These are phyloP conservation scores for Dalbergia oliveri DNA, from an alignment of 306 rosid species.

Conservation along the genomic window DNA sequence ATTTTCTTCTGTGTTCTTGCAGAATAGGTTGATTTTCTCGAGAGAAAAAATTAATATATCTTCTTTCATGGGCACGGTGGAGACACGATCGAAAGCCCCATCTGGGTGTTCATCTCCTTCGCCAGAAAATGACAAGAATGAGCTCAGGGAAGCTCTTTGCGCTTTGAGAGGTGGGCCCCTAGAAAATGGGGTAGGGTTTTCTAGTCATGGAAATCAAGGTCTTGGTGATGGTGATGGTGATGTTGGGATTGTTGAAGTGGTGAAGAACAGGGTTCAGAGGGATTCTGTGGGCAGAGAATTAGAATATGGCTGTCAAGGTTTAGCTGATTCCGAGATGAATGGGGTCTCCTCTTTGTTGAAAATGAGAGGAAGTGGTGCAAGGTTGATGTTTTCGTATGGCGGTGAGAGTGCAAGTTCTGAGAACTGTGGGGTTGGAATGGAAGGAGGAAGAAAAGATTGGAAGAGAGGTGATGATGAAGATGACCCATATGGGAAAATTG, in stretches of 20 bases:
- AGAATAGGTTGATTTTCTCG: conserved; percentile 49
- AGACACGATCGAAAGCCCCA: conserved; percentile 59
- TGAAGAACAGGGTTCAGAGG: conserved; percentile 35
- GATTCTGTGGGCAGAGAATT: conserved; percentile 30
- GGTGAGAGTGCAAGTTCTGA: conserved; percentile 41
- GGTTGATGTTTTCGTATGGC: conserved; percentile 9
- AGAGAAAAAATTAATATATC: not conserved
- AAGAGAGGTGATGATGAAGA: conserved; percentile 42
- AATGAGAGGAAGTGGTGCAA: conserved; percentile 53
- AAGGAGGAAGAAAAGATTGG: conserved; percentile 22
- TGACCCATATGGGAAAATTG: conserved; percentile 39
- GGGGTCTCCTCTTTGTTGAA: conserved; percentile 62
- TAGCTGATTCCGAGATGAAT: conserved; percentile 62
- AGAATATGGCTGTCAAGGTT: conserved; percentile 48
- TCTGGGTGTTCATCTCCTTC: conserved; percentile 47
- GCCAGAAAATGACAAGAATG: conserved; percentile 52
- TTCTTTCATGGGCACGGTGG: conserved; percentile 61
- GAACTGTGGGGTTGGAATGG: conserved; percentile 32
- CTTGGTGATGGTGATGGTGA: conserved; percentile 29
- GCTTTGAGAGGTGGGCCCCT: conserved; percentile 39
- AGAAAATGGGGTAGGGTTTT: conserved; percentile 50
- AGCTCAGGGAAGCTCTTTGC: conserved; percentile 41
- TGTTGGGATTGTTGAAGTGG: conserved; percentile 40
- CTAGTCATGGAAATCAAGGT: conserved; percentile 43
- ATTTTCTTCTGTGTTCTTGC: conserved; percentile 43